phyloP scores from a whole-genome alignment of 306 rosid genomes.

The Senna siamea region DNA sequence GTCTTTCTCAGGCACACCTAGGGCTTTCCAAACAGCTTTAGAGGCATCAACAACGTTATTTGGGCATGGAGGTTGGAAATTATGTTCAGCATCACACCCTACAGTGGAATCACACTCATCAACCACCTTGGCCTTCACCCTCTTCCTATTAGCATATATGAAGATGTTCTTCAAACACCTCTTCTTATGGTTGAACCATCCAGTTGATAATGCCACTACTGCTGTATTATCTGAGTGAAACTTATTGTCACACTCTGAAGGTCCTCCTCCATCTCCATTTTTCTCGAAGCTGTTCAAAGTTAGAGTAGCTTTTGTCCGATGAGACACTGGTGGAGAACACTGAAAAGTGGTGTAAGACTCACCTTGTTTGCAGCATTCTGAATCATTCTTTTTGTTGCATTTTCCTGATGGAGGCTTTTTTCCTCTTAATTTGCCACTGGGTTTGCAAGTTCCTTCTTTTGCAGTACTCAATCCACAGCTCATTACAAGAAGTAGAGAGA shows the following conservation, averaged over 20 bases:
- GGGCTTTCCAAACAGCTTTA: conserved; percentile 52
- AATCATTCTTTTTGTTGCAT: conserved; percentile 34
- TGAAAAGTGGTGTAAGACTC: conserved; percentile 8
- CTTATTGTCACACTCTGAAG: conserved; percentile 38
- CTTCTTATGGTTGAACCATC: conserved; percentile 43
- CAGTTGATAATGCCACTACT: conserved; percentile 56
- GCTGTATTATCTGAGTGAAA: conserved; percentile 45
- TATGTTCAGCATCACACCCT: conserved; percentile 59
- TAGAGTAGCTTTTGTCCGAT: conserved; percentile 44
- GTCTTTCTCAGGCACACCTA: conserved; percentile 39
- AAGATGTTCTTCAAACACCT: conserved; percentile 50
- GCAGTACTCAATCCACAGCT: neutral
- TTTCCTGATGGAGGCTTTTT: conserved; percentile 35
- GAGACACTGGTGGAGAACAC: conserved; percentile 41
- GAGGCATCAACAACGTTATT: conserved; percentile 54
- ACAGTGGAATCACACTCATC: conserved; percentile 67
- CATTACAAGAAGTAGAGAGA: conserved; percentile 4
- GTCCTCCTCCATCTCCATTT: conserved; percentile 38
- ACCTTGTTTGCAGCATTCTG: conserved; percentile 23
- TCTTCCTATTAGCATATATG: conserved; percentile 54
- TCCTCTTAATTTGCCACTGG: conserved; percentile 40
- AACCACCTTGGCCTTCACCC: conserved; percentile 57
- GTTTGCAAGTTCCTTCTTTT: conserved; percentile 10
- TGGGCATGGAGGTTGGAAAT: conserved; percentile 45
- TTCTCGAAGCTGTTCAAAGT: conserved; percentile 56